Evolutionary conservation across 805 yeast species (phyloP).

Genomic region (Clavispora asparagi): DNA sequence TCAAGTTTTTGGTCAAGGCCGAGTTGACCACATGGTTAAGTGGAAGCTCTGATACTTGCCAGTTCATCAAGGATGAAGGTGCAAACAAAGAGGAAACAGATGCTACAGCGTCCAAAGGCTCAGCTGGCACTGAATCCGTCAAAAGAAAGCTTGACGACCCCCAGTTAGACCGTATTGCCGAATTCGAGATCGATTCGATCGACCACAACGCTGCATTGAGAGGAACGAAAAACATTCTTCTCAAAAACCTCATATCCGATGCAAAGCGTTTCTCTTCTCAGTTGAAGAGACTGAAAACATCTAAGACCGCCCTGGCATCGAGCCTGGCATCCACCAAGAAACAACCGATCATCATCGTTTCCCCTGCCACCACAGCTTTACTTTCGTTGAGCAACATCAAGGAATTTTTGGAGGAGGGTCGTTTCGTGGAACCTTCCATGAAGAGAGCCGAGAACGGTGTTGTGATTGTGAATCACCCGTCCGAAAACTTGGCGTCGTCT

Average conservation of each 20-base stretch:
- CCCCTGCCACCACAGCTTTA: slow-evolving; percentile 41
- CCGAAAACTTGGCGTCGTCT: slow-evolving; percentile 47
- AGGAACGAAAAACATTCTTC: slow-evolving; percentile 63
- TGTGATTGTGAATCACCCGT: slow-evolving; percentile 50
- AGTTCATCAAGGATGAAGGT: slow-evolving; percentile 38
- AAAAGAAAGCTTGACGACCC: slow-evolving; percentile 36
- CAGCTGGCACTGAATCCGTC: slow-evolving; percentile 2
- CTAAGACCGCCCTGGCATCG: slow-evolving; percentile 5
- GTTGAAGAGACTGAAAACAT: slow-evolving; percentile 30
- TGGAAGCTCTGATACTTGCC: slow-evolving; percentile 60
- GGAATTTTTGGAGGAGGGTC: slow-evolving; percentile 61
- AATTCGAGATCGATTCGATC: slow-evolving; percentile 45
- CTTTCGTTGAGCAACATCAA: slow-evolving; percentile 36
- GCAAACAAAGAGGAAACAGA: neutral
- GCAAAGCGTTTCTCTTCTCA: slow-evolving; percentile 55
- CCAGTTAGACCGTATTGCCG: slow-evolving; percentile 40
- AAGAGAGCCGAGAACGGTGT: slow-evolving; percentile 30
- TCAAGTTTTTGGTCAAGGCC: slow-evolving; percentile 79
- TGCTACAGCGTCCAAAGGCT: slow-evolving; percentile 14
- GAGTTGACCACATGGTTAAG: slow-evolving; percentile 78
- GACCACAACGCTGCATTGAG: slow-evolving; percentile 60
- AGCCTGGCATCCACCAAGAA: slow-evolving; percentile 19
- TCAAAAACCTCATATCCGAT: slow-evolving; percentile 63
- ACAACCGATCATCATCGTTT: slow-evolving; percentile 40
- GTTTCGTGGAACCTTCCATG: slow-evolving; percentile 50